phyloP scores from a whole-genome alignment of 257 asterid genomes.

The Agastache rugosa region DNA sequence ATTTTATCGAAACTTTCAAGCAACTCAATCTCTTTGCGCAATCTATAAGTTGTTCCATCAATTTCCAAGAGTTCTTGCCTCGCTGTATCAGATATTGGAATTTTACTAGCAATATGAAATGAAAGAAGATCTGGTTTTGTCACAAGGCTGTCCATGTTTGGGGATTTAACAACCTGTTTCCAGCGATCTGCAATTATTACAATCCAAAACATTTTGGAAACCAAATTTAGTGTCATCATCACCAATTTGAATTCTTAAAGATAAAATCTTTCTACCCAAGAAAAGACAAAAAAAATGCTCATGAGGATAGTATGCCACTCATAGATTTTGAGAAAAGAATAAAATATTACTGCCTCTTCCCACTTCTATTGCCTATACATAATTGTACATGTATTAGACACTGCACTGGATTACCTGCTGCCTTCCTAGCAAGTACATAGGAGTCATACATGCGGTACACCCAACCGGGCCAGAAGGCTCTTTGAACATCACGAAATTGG shows the following conservation, averaged over 20 bases:
- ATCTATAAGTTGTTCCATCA: constrained; percentile 90
- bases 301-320: constrained; percentile 6
- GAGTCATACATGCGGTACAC: constrained; percentile 91
- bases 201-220: constrained; percentile 20
- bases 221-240: not conserved
- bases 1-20: constrained; percentile 87
- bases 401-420: constrained; percentile 65
- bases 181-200: constrained; percentile 75
- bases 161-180: constrained; percentile 83
- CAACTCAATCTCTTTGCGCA: constrained; percentile 87
- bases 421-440: constrained; percentile 79
- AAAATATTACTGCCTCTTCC: not conserved
- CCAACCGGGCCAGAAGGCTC: constrained; percentile 96
- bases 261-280: constrained; percentile 1
- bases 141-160: constrained; percentile 77
- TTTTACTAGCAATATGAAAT: constrained; percentile 92
- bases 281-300: constrained; percentile 17
- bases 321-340: constrained; percentile 16
- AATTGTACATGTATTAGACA: not conserved
- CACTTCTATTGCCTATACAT: constrained; percentile 11
- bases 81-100: constrained; percentile 83
- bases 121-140: constrained; percentile 92
- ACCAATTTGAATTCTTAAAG: constrained; percentile 17
- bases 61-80: constrained; percentile 98
- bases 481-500: constrained; percentile 67